phyloP scores from a whole-genome alignment of 345 rosid genomes.

The Mercurialis annua region DNA sequence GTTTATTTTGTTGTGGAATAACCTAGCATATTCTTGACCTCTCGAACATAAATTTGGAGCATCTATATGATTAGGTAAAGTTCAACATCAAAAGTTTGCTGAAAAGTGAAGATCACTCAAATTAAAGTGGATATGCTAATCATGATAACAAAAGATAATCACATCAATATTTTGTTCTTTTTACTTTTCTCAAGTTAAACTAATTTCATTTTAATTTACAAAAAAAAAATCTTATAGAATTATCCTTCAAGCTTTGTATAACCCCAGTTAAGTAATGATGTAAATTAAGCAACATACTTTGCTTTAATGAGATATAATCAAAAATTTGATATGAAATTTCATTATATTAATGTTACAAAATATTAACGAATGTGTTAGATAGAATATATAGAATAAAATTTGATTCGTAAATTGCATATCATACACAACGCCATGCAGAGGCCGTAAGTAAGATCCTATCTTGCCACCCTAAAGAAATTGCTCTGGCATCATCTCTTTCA shows the following conservation, averaged over 20 bases:
- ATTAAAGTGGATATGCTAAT: neutral
- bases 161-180: neutral
- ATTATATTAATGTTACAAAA: conserved; percentile 18
- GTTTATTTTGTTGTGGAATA: no score
- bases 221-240: neutral
- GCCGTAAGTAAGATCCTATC: conserved; percentile 55
- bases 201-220: neutral
- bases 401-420: conserved; percentile 10
- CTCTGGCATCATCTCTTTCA: conserved; percentile 52
- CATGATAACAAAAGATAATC: neutral
- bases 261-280: no score
- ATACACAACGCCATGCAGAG: conserved; percentile 56
- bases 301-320: neutral
- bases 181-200: neutral
- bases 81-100: neutral
- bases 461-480: conserved; percentile 62
- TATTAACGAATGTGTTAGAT: conserved; percentile 25
- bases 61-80: neutral
- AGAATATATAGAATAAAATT: neutral
- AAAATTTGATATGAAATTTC: neutral
- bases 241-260: neutral
- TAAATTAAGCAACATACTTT: neutral
- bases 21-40: no score
- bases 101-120: neutral
- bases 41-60: no score